A percentile compares a stretch with the other conserved stretches of the same genome.
phyloP scores from a whole-genome alignment of 805 yeast genomes.

The Yamadazyma akitaensis region DNA sequence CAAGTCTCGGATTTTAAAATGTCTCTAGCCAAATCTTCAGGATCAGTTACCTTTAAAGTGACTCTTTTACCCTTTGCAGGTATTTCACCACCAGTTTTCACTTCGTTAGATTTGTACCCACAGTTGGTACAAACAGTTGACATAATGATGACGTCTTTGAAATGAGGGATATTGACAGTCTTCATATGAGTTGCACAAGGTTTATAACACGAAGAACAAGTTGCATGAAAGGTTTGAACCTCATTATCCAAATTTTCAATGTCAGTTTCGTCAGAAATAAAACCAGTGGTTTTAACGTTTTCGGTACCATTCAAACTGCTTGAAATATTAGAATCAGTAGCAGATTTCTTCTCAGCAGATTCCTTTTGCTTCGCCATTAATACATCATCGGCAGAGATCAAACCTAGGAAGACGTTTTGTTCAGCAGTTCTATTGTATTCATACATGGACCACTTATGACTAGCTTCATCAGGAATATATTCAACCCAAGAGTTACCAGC shows the following conservation, averaged over 20 bases:
- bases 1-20: constrained; percentile 93
- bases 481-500: constrained; percentile 98
- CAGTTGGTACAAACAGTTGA: constrained; percentile 88
- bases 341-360: constrained; percentile 45
- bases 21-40: constrained; percentile 92
- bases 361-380: constrained; percentile 46
- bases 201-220: constrained; percentile 85
- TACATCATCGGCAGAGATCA: constrained; percentile 66
- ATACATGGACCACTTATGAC: constrained; percentile 84
- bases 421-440: constrained; percentile 84
- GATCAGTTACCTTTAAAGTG: constrained; percentile 73
- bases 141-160: constrained; percentile 96
- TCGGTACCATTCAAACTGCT: constrained; percentile 23
- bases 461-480: constrained; percentile 78
- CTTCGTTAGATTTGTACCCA: constrained; percentile 96
- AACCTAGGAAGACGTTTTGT: constrained; percentile 81
- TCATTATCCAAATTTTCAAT: constrained; percentile 85
- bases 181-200: constrained; percentile 95
- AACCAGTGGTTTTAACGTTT: constrained; percentile 44
- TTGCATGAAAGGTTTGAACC: constrained; percentile 87
- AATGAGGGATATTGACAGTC: constrained; percentile 93
- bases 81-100: constrained; percentile 96
- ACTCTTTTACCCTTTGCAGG: constrained; percentile 81
- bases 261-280: constrained; percentile 67
- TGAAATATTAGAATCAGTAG: constrained; percentile 31